Percentiles rank a stretch among this genome's conserved stretches.
These are phyloP conservation scores for Clarireedia paspali DNA, from an alignment of 2,329 filamentous ascomycete species.

Conservation along the genomic window DNA sequence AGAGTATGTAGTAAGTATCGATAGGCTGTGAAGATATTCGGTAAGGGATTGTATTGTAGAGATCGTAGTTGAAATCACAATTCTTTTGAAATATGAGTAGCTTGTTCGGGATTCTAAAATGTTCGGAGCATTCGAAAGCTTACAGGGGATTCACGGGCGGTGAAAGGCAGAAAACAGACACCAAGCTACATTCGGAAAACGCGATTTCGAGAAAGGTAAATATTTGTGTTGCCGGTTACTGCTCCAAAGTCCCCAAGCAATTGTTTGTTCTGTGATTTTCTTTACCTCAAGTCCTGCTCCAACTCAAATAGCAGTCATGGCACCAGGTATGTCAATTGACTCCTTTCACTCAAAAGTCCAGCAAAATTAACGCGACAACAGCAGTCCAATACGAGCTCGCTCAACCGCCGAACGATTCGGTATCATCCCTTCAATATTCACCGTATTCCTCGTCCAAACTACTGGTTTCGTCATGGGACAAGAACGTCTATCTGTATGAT, in stretches of 20 bases:
- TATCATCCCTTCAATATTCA: slow-evolving; percentile 82
- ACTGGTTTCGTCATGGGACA: slow-evolving; percentile 93
- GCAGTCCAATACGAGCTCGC: slow-evolving; percentile 75
- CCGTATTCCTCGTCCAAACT: slow-evolving; percentile 66
- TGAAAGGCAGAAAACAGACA: not conserved
- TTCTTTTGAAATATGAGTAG: not conserved
- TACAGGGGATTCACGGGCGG: not conserved
- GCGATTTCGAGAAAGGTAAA: slow-evolving; percentile 3
- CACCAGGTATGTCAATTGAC: slow-evolving; percentile 29
- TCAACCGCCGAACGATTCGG: slow-evolving; percentile 75
- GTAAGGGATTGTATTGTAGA: not conserved
- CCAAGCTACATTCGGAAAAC: slow-evolving; percentile 1
- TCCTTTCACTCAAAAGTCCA: slow-evolving; percentile 2
- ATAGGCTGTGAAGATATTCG: not conserved
- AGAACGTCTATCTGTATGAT: slow-evolving; percentile 84
- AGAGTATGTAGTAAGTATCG: not conserved
- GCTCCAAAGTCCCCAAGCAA: not conserved
- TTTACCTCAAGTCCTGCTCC: not conserved
- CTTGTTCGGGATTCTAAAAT: not conserved
- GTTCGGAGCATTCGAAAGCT: not conserved
- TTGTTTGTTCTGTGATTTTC: not conserved
- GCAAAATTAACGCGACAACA: slow-evolving; percentile 22
- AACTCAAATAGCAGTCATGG: slow-evolving; percentile 8
- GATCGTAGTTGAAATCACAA: not conserved
- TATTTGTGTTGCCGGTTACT: not conserved